Conservation (phyloP, 2,329 filamentous ascomycete genomes). For the Monosporascus ibericus region DNA sequence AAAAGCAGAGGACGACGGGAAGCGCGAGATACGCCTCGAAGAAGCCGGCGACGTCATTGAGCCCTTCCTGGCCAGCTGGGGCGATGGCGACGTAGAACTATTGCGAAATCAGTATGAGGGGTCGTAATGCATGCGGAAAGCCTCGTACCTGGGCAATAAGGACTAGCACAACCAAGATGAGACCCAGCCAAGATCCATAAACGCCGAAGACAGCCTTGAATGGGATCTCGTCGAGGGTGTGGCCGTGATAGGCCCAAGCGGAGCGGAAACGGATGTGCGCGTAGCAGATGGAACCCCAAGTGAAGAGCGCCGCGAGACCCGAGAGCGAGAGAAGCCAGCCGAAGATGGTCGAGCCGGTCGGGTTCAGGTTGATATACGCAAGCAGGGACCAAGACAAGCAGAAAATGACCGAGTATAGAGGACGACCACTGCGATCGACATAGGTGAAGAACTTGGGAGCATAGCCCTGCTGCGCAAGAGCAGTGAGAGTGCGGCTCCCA, state of each 20-base stretch:
- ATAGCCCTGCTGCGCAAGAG: constrained; percentile 53
- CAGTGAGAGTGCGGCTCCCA: constrained; percentile 52
- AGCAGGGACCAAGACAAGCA: constrained; percentile 45
- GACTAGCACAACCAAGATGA: constrained; percentile 51
- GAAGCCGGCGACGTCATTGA: constrained; percentile 38
- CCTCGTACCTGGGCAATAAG: constrained; percentile 44
- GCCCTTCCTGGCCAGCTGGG: constrained; percentile 14
- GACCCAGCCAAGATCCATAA: constrained; percentile 57
- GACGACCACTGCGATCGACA: constrained; percentile 52
- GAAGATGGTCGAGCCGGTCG: constrained; percentile 46
- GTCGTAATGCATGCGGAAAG: too few relatives aligned
- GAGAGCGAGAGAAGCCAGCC: constrained; percentile 62
- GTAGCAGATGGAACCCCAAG: constrained; percentile 64
- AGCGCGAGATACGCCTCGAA: constrained; percentile 49
- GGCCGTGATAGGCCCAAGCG: constrained; percentile 58
- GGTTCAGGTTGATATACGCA: constrained; percentile 40
- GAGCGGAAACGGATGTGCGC: constrained; percentile 63
- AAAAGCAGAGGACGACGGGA: constrained; percentile 49
- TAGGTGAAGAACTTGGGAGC: constrained; percentile 52
- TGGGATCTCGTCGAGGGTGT: constrained; percentile 59
- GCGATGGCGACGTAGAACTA: constrained; percentile 41
- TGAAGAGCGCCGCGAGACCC: constrained; percentile 59
- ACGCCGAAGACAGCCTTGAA: constrained; percentile 58
- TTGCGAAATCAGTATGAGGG: constrained; percentile 7
- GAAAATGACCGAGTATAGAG: constrained; percentile 41